Evolutionary conservation across 257 asterid species (phyloP).

Genomic region (Solanum peruvianum): DNA sequence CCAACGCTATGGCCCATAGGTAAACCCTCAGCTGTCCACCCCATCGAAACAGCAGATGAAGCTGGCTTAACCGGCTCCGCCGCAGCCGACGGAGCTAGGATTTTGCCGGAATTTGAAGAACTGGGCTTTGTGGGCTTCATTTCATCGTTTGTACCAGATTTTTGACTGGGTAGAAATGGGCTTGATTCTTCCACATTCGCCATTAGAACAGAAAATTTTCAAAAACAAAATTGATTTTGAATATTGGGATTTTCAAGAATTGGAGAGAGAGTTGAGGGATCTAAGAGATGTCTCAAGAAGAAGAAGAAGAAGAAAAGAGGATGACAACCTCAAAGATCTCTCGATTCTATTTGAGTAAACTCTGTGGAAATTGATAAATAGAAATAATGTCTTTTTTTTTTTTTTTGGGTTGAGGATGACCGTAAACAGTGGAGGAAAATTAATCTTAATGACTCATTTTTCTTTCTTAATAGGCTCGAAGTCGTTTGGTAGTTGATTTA

Average conservation of each 20-base stretch:
- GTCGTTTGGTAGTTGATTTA: neutral
- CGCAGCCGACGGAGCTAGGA: conserved; percentile 13
- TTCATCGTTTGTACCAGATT: conserved; percentile 12
- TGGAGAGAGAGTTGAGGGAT: neutral
- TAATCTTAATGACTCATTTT: neutral
- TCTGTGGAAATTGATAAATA: neutral
- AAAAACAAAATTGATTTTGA: neutral
- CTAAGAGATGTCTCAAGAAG: neutral
- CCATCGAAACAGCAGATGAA: conserved; percentile 17
- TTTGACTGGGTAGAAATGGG: conserved; percentile 20
- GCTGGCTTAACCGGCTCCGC: neutral
- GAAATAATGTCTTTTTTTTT: neutral
- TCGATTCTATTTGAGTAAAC: neutral
- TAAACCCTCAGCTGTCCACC: conserved; percentile 39
- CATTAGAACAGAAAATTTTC: conserved; percentile 5
- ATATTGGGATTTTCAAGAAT: neutral
- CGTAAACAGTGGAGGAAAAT: neutral
- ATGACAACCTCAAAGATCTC: neutral
- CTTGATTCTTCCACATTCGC: conserved; percentile 21
- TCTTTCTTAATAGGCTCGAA: neutral
- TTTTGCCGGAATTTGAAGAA: neutral
- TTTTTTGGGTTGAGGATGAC: neutral
- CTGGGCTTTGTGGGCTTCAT: conserved; percentile 2
- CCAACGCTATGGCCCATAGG: conserved; percentile 4
- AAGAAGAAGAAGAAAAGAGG: neutral